A percentile compares a stretch with the other conserved stretches of the same genome.
These are phyloP conservation scores for Mycena citricolor DNA, from an alignment of 1,284 basidiomycete species.

Conservation along the genomic window DNA sequence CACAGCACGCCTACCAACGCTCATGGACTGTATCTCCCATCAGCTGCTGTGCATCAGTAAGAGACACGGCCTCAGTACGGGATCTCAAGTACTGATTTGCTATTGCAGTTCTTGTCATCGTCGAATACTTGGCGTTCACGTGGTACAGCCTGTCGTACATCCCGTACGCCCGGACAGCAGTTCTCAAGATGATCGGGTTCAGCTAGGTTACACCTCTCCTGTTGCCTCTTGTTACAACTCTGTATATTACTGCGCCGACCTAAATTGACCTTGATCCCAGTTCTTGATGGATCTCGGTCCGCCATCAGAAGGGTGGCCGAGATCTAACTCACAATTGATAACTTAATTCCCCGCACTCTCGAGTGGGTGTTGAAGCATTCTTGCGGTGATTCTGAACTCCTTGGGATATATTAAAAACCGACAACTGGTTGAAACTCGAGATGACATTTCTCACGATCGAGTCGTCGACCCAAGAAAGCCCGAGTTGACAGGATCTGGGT, in stretches of 20 bases:
- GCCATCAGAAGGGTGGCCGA: no score
- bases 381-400: no score
- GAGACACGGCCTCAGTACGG: constrained; percentile 13
- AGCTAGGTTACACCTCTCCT: constrained; percentile 26
- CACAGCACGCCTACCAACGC: constrained; percentile 7
- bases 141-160: constrained; percentile 87
- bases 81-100: constrained; percentile 5
- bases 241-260: no score
- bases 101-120: constrained; percentile 76
- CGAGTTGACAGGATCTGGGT: no score
- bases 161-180: constrained; percentile 79
- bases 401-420: no score
- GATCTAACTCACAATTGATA: no score
- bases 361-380: no score
- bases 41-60: constrained; percentile 38
- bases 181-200: constrained; percentile 65
- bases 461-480: no score
- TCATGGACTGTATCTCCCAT: constrained; percentile 2
- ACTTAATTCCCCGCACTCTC: no score
- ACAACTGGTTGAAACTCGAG: no score
- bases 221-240: neutral
- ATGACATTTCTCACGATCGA: no score
- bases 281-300: no score
- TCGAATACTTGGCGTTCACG: constrained; percentile 83
- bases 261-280: neutral